These are phyloP conservation scores for Cladosporium cucumerinum DNA, from an alignment of 2,329 filamentous ascomycete species.

Conservation along the genomic window DNA sequence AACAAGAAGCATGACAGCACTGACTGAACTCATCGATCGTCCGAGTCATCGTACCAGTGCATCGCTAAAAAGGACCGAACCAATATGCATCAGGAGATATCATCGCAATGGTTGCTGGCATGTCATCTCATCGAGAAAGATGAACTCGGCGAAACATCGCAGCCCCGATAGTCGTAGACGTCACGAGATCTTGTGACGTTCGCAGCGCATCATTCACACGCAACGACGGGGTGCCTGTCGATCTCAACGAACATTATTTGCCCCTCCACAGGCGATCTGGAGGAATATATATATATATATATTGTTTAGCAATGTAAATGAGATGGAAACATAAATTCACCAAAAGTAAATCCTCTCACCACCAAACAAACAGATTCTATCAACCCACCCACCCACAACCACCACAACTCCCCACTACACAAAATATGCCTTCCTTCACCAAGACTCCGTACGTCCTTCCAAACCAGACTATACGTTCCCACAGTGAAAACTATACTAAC, in stretches of 20 bases:
- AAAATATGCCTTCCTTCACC: constrained; percentile 8
- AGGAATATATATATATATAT: neutral
- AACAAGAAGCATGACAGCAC: neutral
- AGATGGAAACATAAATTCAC: neutral
- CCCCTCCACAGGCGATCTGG: neutral
- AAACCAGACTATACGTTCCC: neutral
- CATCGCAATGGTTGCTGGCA: neutral
- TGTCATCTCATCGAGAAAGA: neutral
- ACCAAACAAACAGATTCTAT: neutral
- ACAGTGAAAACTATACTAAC: neutral
- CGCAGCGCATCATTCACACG: neutral
- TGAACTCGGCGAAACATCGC: neutral
- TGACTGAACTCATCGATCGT: neutral
- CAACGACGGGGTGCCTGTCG: constrained; percentile 3
- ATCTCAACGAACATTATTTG: constrained; percentile 5
- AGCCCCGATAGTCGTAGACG: neutral
- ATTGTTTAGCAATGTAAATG: neutral
- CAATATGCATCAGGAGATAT: neutral
- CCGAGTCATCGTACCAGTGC: neutral
- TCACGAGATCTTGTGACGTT: constrained; percentile 7
- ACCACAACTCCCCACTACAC: neutral
- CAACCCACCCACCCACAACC: too few relatives aligned
- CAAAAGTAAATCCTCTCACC: neutral
- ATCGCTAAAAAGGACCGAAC: neutral
- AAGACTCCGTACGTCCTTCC: neutral